phyloP scores from a whole-genome alignment of 1,284 basidiomycete genomes.

The Microbotryum violaceum region DNA sequence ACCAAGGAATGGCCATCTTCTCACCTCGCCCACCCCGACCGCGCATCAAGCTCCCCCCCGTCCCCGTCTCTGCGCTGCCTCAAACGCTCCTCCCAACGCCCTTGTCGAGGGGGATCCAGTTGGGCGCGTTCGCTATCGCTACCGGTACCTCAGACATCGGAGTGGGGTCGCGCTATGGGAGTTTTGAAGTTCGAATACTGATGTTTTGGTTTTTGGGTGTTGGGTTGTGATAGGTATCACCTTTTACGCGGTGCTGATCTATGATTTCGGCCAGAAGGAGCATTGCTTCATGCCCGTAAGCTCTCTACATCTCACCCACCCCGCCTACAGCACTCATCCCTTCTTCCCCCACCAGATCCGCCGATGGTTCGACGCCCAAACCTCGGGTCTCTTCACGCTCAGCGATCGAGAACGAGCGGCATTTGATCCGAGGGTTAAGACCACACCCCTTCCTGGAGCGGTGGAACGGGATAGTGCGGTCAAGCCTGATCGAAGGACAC shows the following conservation, averaged over 20 bases:
- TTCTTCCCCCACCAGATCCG: conserved; percentile 18
- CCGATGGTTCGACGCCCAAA: conserved; percentile 27
- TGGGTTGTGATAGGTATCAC: conserved; percentile 6
- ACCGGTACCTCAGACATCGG: conserved; percentile 14
- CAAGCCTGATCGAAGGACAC: conserved; percentile 13
- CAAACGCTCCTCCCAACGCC: conserved; percentile 23
- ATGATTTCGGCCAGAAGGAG: conserved; percentile 32
- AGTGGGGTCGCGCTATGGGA: no score
- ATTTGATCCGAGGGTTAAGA: no score
- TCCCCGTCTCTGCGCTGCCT: conserved; percentile 27
- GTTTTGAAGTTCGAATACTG: background rate
- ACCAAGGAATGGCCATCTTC: background rate
- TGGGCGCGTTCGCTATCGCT: conserved; percentile 23
- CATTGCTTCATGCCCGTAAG: conserved; percentile 35
- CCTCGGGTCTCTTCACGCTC: conserved; percentile 31
- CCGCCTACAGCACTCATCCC: background rate
- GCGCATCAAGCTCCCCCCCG: conserved; percentile 21
- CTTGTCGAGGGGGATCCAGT: conserved; percentile 17
- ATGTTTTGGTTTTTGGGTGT: no score
- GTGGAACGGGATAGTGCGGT: background rate
- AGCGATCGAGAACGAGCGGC: conserved; percentile 19
- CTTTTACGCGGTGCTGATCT: conserved; percentile 29
- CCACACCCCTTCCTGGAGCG: background rate
- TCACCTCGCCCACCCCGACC: background rate
- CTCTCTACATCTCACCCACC: no score